Conservation (phyloP, 805 yeast species). For the Torulaspora gathmanii region DNA sequence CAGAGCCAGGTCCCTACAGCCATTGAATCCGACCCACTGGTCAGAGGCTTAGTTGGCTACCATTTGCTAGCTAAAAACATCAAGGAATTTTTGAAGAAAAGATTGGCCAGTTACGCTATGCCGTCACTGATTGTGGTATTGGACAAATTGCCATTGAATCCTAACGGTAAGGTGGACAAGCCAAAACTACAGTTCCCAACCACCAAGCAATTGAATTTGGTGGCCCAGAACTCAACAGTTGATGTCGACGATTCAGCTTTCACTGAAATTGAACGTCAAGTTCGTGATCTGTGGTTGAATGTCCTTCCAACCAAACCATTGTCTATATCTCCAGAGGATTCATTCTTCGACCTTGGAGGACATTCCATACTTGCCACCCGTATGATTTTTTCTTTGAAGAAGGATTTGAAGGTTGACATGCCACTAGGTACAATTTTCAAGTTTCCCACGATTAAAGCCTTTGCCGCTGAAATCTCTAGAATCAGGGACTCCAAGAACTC, state of each 20-base stretch:
- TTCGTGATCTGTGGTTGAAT: constrained; percentile 79
- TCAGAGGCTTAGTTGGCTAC: constrained; percentile 72
- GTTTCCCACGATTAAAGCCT: constrained; percentile 75
- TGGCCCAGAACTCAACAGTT: constrained; percentile 47
- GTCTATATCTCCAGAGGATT: constrained; percentile 67
- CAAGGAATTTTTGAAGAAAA: constrained; percentile 74
- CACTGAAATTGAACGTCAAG: constrained; percentile 57
- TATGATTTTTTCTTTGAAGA: constrained; percentile 90
- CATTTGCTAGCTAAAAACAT: constrained; percentile 74
- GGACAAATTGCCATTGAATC: constrained; percentile 83
- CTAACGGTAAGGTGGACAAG: constrained; percentile 97
- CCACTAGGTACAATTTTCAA: constrained; percentile 90
- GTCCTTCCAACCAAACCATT: constrained; percentile 85
- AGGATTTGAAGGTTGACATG: constrained; percentile 68
- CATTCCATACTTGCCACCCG: constrained; percentile 95
- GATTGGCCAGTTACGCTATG: constrained; percentile 88
- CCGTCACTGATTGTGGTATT: constrained; percentile 90
- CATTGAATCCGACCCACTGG: constrained; percentile 54
- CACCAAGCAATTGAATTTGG: constrained; percentile 74
- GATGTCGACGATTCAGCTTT: constrained; percentile 50
- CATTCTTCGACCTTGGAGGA: constrained; percentile 96
- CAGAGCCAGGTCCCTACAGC: constrained; percentile 43
- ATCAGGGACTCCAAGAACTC: constrained; percentile 45
- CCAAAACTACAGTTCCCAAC: constrained; percentile 96
- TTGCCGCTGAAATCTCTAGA: constrained; percentile 67